Conservation (phyloP, 164 flowering plant genomes). For the Dillenia turbinata region DNA sequence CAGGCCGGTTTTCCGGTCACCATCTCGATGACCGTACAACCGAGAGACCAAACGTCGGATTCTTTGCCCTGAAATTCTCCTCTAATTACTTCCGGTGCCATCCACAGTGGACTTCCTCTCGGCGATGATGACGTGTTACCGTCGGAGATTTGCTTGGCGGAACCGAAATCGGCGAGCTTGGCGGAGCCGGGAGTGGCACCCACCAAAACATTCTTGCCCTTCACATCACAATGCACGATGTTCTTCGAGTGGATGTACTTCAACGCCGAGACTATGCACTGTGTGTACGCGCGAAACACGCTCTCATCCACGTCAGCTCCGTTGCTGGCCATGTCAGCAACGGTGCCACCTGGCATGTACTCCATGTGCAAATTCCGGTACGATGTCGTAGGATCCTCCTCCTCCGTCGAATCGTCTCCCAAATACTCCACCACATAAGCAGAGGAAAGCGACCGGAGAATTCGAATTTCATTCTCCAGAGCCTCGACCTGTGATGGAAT, state of each 20-base stretch:
- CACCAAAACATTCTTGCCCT: slow-evolving; percentile 58
- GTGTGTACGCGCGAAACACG: slow-evolving; percentile 30
- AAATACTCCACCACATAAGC: slow-evolving; percentile 53
- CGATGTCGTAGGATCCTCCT: slow-evolving; percentile 3
- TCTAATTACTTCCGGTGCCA: slow-evolving; percentile 83
- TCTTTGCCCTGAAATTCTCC: slow-evolving; percentile 55
- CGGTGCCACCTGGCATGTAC: slow-evolving; percentile 62
- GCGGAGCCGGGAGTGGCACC: slow-evolving; percentile 27
- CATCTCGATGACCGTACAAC: slow-evolving; percentile 84
- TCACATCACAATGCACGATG: slow-evolving; percentile 77
- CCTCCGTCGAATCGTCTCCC: slow-evolving; percentile 47
- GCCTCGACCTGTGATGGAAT: slow-evolving; percentile 22
- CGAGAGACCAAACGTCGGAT: slow-evolving; percentile 77
- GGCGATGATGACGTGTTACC: slow-evolving; percentile 9
- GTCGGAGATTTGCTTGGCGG: slow-evolving; percentile 28
- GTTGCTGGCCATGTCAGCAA: slow-evolving; percentile 28
- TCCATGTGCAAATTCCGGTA: slow-evolving; percentile 64
- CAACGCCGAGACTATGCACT: slow-evolving; percentile 49
- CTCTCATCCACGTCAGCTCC: slow-evolving; percentile 26
- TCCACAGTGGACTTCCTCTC: slow-evolving; percentile 83
- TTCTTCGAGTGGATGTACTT: slow-evolving; percentile 41
- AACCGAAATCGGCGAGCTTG: slow-evolving; percentile 81
- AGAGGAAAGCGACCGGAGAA: slow-evolving; percentile 42
- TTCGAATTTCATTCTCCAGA: slow-evolving; percentile 58
- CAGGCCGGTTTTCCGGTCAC: slow-evolving; percentile 58